Evolutionary conservation across 139 green algal genomes (phyloP), one percentile per base, ranked within the genome.

Genomic region (Chlorella sp.): DNA sequence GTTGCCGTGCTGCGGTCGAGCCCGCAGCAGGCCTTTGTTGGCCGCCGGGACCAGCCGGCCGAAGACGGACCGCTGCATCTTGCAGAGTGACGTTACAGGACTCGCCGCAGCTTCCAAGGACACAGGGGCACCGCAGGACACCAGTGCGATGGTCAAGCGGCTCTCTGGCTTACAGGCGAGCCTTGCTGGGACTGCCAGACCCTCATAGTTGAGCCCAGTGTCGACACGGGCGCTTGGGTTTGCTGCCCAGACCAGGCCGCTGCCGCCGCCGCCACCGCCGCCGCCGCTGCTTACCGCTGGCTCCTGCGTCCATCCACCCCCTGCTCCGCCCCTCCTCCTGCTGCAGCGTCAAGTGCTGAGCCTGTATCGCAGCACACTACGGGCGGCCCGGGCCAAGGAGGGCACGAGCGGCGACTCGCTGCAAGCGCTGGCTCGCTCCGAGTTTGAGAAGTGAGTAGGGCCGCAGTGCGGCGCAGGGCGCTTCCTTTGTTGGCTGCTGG

Each of bases 281-380:
- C 60, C 34, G 60, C 19, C 26, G 9, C 60, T 68, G 60, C 60
- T n/a, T 34, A 24, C 60, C 22, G 5, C 2, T 24, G 60, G 22
- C 56, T 65, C 22, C 56, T 20, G 56, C 56, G 22, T 3, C 56
- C 56, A 20, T 24, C 56, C 3, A 22, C 19, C 16, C 60, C 19
- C 60, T 32, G 60, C 60, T 24, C 56, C 56, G 22, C 30, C 22
- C 22, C 56, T 65, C 60, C 20, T 36, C 14, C 1, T 40, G 0
- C 30, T 84, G 80, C 85, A 89, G 85, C 86, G 72, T 1, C 80
- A 89, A 40, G 86, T 65, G 44, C 73, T 89, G 60, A 73, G 43
- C n/a, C 62, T 89, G 44, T 89, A 89, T 46, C 69, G 86, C 32
- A 69, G 28, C 34, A 51, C 26, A 1, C 64, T 89, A 34, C 72